Evolutionary conservation across 2,329 filamentous ascomycete species (phyloP).

Genomic region (Raffaelea albimanens): DNA sequence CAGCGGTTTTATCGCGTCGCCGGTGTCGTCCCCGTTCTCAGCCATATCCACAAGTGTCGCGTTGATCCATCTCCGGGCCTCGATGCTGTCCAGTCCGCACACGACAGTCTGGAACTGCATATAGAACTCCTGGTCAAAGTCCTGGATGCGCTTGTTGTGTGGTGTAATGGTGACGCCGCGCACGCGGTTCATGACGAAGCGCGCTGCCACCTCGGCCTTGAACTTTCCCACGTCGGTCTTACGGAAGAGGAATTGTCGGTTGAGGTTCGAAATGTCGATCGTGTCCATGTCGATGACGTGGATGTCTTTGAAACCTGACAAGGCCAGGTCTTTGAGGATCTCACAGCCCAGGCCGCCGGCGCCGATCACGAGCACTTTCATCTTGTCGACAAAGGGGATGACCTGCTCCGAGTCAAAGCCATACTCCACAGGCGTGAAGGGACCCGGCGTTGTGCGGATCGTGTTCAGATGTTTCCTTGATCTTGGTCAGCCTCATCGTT

Average conservation of each 20-base stretch:
- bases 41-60: conserved; percentile 86
- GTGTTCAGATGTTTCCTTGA: conserved; percentile 74
- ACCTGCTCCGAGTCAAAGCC: conserved; percentile 43
- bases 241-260: conserved; percentile 94
- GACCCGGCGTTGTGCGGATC: conserved; percentile 66
- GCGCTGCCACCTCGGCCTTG: conserved; percentile 88
- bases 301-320: conserved; percentile 93
- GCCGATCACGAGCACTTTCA: conserved; percentile 71
- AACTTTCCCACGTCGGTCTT: conserved; percentile 82
- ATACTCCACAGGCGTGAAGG: conserved; percentile 59
- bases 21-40: conserved; percentile 53
- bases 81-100: conserved; percentile 92
- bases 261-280: conserved; percentile 96
- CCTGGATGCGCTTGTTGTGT: conserved; percentile 90
- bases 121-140: conserved; percentile 93
- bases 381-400: conserved; percentile 49
- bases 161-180: conserved; percentile 87
- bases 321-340: conserved; percentile 88
- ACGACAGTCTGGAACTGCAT: conserved; percentile 92
- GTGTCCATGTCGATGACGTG: conserved; percentile 99
- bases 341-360: conserved; percentile 93
- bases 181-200: conserved; percentile 82
- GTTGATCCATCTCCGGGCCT: conserved; percentile 98
- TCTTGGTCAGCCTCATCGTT: background rate
- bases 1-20: conserved; percentile 82